Base-by-base conservation (phyloP, 805 yeast genomes). In the Pichia paraexigua region DNA sequence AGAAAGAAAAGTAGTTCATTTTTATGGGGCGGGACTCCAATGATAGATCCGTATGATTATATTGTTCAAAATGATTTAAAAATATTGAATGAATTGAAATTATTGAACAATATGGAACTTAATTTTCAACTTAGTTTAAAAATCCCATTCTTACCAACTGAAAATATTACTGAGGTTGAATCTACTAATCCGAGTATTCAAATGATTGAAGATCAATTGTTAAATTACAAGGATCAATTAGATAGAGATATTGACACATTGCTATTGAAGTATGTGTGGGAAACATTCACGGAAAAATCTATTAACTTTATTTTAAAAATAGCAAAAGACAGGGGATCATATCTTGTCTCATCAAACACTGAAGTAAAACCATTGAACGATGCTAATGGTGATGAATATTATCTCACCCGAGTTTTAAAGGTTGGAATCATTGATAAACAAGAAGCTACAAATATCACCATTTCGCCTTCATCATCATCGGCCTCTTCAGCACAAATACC, bases 351-450 rank as follows among this genome's bases (percentile, higher is more conserved):
- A 28, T 39, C 46, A 28, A 55, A 55, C 15, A 54, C 60, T 0
- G 61, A 55, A 27, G 41, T 53, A 2, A 22, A 60, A 1, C 50
- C 48, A 22, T 51, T 50, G 5, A 35, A 49, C 20, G 51, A 49
- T 4, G 49, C 46, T 1, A 32, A 45, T 17, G 60, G 58, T 17
- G 59, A 57, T 5, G 65, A 67, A 32, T 60, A 47, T 48, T 54
- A 57, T 39, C 52, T 67, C 13, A 59, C 71, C 1, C 63, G 77
- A 48, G 69, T 75, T 9, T 56, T 71, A 43, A 74, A 73, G 49
- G 63, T 70, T 43, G 75, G 76, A 2, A 67, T 71, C 54, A 44
- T 75, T 6, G 66, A 66, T 42, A 63, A 66, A 42, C 73, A 75
- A 52, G 80, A 76, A 55, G 58, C 67, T 1, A 65, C 64, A 47